phyloP scores from a whole-genome alignment of 2,329 filamentous ascomycete genomes.

The Aspergillus tanneri region DNA sequence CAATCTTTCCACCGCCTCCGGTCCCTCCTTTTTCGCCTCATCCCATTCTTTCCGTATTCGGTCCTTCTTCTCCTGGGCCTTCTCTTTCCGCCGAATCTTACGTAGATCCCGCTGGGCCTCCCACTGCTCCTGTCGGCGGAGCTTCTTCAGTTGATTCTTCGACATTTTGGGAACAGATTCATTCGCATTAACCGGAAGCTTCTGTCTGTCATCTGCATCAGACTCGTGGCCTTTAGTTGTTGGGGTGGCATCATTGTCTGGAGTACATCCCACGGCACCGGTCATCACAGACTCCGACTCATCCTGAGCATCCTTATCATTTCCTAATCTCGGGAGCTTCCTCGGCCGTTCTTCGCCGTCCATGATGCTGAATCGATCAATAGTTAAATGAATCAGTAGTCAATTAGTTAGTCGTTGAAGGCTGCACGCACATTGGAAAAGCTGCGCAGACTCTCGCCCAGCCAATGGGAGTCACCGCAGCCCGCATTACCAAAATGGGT shows the following conservation, averaged over 20 bases:
- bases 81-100: conserved; percentile 59
- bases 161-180: conserved; percentile 54
- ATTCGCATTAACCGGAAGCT: conserved; percentile 1
- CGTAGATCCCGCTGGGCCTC: conserved; percentile 66
- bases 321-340: conserved; percentile 55
- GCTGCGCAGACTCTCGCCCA: conserved; percentile 3
- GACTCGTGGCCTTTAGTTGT: conserved; percentile 8
- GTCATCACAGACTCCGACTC: conserved; percentile 33
- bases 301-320: conserved; percentile 29
- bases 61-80: conserved; percentile 53
- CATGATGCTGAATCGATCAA: conserved; percentile 38
- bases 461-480: conserved; percentile 31
- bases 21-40: conserved; percentile 31
- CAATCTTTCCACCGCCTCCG: conserved; percentile 26
- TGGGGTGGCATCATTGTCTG: conserved; percentile 2
- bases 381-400: not conserved
- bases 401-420: no score
- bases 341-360: conserved; percentile 55
- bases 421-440: no score
- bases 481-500: conserved; percentile 31
- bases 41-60: conserved; percentile 45
- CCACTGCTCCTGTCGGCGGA: conserved; percentile 70
- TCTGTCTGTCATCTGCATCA: not conserved
- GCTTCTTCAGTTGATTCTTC: conserved; percentile 82
- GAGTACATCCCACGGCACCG: conserved; percentile 22